Percentiles rank a stretch among this genome's conserved stretches.
These are phyloP conservation scores for Aspergillus taichungensis DNA, from an alignment of 495 filamentous ascomycete genomes.

Conservation along the genomic window DNA sequence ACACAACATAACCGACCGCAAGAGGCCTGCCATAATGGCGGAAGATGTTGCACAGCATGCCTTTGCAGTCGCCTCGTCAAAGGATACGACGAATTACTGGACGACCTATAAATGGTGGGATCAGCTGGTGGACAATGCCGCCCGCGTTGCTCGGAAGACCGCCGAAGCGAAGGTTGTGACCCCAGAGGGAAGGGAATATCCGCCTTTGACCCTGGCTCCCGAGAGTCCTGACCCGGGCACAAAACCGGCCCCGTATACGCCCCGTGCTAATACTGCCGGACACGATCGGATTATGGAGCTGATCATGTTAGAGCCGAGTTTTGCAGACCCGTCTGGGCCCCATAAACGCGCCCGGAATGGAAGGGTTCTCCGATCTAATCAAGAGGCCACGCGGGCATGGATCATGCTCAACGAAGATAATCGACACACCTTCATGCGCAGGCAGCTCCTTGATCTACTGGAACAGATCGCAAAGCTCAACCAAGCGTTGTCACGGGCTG, in stretches of 20 bases:
- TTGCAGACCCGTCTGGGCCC: neutral
- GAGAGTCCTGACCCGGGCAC: constrained; percentile 5
- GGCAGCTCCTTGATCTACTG: constrained; percentile 18
- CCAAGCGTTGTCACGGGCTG: constrained; percentile 21
- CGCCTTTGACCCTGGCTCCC: constrained; percentile 16
- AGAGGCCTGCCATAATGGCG: constrained; percentile 42
- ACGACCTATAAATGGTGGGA: constrained; percentile 20
- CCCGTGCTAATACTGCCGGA: constrained; percentile 9
- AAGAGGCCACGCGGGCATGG: constrained; percentile 4
- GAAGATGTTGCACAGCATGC: constrained; percentile 45
- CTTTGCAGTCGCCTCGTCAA: constrained; percentile 35
- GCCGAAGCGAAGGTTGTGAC: constrained; percentile 24
- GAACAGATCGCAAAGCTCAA: constrained; percentile 19
- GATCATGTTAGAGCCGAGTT: constrained; percentile 6
- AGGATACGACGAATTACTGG: constrained; percentile 6
- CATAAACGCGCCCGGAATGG: neutral
- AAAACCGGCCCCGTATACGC: constrained; percentile 12
- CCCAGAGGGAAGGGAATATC: constrained; percentile 27
- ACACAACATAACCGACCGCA: constrained; percentile 39
- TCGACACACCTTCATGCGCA: constrained; percentile 15
- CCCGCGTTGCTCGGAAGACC: constrained; percentile 27
- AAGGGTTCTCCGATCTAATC: constrained; percentile 1
- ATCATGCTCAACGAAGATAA: constrained; percentile 28
- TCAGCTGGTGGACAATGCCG: constrained; percentile 19
- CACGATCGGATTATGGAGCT: constrained; percentile 14